A percentile compares a stretch with the other conserved stretches of the same genome.
Evolutionary conservation across 1,139 yeast genomes (phyloP).

Genomic region (Pichia sp.): DNA sequence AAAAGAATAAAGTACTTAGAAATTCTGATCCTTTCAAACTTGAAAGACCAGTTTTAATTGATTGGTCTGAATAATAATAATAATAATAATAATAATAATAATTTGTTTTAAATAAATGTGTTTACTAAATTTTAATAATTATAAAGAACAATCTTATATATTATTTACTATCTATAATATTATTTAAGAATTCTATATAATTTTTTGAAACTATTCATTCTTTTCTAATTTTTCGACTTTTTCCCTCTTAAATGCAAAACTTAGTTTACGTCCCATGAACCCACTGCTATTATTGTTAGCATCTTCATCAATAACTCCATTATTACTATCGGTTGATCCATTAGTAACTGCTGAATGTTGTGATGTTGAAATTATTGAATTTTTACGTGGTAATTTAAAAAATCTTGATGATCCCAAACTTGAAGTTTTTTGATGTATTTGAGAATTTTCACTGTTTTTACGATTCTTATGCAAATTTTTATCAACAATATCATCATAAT

Average conservation of each 20-base stretch:
- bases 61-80: constrained; percentile 41
- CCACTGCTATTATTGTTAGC: constrained; percentile 4
- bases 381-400: constrained; percentile 21
- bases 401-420: constrained; percentile 24
- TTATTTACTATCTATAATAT: background rate
- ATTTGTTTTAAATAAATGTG: background rate
- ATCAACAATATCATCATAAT: constrained; percentile 21
- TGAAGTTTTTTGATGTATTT: constrained; percentile 1
- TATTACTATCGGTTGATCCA: constrained; percentile 1
- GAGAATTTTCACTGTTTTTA: background rate
- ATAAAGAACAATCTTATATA: background rate
- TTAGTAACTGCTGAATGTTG: constrained; percentile 3
- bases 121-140: background rate
- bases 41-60: constrained; percentile 46
- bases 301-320: background rate
- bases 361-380: constrained; percentile 8
- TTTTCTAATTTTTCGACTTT: constrained; percentile 11
- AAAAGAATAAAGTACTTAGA: constrained; percentile 59
- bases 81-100: too few relatives aligned
- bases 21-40: constrained; percentile 57
- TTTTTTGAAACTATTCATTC: background rate
- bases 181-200: background rate
- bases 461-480: constrained; percentile 1
- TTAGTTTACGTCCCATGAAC: constrained; percentile 14
- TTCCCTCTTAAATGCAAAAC: constrained; percentile 18